phyloP scores from a whole-genome alignment of 176 grass and related monocot genomes.

The Aegilops speltoides region DNA sequence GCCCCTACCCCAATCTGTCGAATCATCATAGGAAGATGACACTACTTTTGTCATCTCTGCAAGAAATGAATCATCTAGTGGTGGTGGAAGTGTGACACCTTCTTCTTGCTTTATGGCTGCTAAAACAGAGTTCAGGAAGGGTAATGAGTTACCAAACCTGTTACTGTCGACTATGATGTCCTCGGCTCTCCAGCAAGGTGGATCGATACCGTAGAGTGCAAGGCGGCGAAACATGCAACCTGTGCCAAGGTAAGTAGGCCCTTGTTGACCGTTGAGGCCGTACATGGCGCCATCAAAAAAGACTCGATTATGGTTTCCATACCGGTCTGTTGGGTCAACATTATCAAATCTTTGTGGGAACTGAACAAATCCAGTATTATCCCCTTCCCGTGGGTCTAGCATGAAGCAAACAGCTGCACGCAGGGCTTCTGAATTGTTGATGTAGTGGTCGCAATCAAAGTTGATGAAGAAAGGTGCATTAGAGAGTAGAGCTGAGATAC shows the following conservation, averaged over 20 bases:
- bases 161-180: background rate
- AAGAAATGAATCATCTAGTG: background rate
- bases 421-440: conserved; percentile 28
- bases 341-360: conserved; percentile 77
- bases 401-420: conserved; percentile 36
- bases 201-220: conserved; percentile 23
- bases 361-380: conserved; percentile 67
- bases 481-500: conserved; percentile 28
- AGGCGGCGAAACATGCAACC: conserved; percentile 40
- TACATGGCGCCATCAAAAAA: conserved; percentile 87
- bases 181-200: background rate
- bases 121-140: background rate
- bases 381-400: conserved; percentile 44
- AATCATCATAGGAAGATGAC: conserved; percentile 25
- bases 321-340: conserved; percentile 75
- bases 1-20: conserved; percentile 2
- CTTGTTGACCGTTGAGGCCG: conserved; percentile 40
- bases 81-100: background rate
- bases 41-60: background rate
- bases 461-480: conserved; percentile 46
- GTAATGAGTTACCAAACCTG: background rate
- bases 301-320: conserved; percentile 80
- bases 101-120: background rate
- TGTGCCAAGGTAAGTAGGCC: conserved; percentile 33
- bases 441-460: conserved; percentile 41